Conservation (phyloP, 371 early-diverging fungal genomes). For the Apophysomyces ossiformis region DNA sequence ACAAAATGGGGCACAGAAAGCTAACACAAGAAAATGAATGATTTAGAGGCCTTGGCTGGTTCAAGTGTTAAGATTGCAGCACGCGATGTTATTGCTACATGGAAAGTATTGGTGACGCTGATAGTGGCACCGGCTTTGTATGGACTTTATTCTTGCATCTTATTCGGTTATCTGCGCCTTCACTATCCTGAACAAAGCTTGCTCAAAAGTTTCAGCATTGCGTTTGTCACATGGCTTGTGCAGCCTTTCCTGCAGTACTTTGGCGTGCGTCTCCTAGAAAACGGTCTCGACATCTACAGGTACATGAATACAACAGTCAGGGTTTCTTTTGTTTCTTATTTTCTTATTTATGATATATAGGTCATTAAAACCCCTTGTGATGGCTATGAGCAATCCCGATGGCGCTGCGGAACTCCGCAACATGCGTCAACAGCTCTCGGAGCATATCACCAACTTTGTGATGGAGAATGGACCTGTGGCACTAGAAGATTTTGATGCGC, state of each 20-base stretch:
- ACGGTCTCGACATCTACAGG: constrained; percentile 64
- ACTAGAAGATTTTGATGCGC: constrained; percentile 41
- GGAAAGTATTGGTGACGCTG: constrained; percentile 79
- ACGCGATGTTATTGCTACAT: constrained; percentile 86
- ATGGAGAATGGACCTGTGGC: constrained; percentile 44
- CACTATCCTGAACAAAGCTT: constrained; percentile 13
- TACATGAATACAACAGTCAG: constrained; percentile 14
- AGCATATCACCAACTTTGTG: constrained; percentile 42
- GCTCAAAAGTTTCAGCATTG: constrained; percentile 15
- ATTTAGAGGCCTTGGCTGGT: constrained; percentile 73
- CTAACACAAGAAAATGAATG: not conserved
- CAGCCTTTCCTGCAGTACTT: constrained; percentile 59
- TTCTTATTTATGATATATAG: constrained; percentile 17
- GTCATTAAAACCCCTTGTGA: constrained; percentile 29
- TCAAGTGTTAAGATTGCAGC: constrained; percentile 86
- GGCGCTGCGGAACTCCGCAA: constrained; percentile 27
- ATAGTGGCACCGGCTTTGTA: constrained; percentile 68
- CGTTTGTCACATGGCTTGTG: constrained; percentile 33
- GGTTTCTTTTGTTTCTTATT: not conserved
- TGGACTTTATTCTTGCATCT: constrained; percentile 54
- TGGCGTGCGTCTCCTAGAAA: constrained; percentile 61
- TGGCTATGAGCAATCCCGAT: constrained; percentile 26
- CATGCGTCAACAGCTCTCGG: constrained; percentile 36
- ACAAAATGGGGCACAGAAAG: not conserved
- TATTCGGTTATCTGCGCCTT: constrained; percentile 28